Evolutionary conservation across 345 rosid genomes (phyloP), one percentile per base, ranked within the genome.

Genomic region (Gossypium arboreum): DNA sequence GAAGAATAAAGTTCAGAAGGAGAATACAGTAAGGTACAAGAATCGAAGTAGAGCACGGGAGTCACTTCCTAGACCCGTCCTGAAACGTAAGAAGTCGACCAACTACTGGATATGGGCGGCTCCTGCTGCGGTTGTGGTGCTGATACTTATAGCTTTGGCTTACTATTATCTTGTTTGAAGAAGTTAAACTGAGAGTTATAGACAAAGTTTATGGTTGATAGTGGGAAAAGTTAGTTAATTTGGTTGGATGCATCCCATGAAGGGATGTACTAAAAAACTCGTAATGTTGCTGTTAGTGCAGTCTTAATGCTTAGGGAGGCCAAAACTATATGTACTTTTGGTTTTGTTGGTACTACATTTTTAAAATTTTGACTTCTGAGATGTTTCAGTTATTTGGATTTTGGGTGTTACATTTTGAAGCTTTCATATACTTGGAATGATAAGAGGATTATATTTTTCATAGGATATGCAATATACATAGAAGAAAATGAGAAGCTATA

Each of bases 91-190:
- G 81, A 93, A 87, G 84, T 68, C 93, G 2, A 85, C 85, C 9
- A 90, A 89, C 82, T 87, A 93, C 85, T 90, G 89, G 98, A 29
- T 82, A n/a, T 90, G 85, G 83, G 96, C 81, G 18, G 91, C 80
- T 51, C 84, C 91, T 39, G 94, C 89, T 39, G 90, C 86, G 9
- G 54, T 86, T 66, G 81, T 82, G 69, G 88, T 82, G 62, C 72
- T 89, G 79, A 7, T 90, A 77, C 65, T 88, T 55, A 45, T 86
- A n/a, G 84, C 69, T 8, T 78, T 87, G 13, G 88, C 80, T 51
- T 95, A 88, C 87, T 85, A 73, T 82, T 84, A 82, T 78, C 75
- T 81, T 68, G 72, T 47, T 57, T 87, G 83, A 87, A 81, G 76
- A 58, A 57, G 57, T 69, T 72, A 20, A 52, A 52, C 72, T 69